These are phyloP conservation scores for Botrytis pseudocinerea DNA, from an alignment of 2,329 filamentous ascomycete genomes.

Conservation along the genomic window DNA sequence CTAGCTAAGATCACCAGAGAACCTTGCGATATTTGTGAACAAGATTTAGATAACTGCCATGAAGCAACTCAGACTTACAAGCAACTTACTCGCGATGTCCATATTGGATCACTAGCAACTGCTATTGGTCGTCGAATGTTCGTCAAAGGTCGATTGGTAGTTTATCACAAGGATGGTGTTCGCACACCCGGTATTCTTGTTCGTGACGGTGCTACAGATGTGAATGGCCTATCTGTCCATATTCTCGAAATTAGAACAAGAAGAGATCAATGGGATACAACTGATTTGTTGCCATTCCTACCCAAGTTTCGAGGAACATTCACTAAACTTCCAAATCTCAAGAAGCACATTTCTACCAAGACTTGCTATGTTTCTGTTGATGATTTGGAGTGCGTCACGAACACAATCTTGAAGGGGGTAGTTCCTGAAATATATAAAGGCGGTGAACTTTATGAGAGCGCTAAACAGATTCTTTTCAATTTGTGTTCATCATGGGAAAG, in stretches of 20 bases:
- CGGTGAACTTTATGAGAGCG: slow-evolving; percentile 52
- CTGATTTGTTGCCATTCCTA: slow-evolving; percentile 85
- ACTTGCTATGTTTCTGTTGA: slow-evolving; percentile 68
- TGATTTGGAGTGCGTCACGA: slow-evolving; percentile 84
- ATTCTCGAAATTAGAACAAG: slow-evolving; percentile 75
- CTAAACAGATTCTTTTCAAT: slow-evolving; percentile 67
- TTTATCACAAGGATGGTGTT: slow-evolving; percentile 82
- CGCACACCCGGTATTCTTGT: slow-evolving; percentile 80
- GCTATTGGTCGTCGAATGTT: slow-evolving; percentile 82
- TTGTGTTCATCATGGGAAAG: slow-evolving; percentile 74
- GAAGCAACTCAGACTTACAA: slow-evolving; percentile 78
- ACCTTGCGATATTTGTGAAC: slow-evolving; percentile 77
- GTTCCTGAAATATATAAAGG: slow-evolving; percentile 59
- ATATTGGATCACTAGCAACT: slow-evolving; percentile 74
- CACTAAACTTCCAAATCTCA: slow-evolving; percentile 64
- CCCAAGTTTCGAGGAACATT: slow-evolving; percentile 68
- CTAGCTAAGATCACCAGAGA: slow-evolving; percentile 88
- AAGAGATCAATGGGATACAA: slow-evolving; percentile 69
- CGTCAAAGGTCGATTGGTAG: slow-evolving; percentile 70
- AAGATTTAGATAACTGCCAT: slow-evolving; percentile 78
- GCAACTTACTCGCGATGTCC: slow-evolving; percentile 76
- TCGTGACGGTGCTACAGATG: slow-evolving; percentile 69
- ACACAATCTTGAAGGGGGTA: slow-evolving; percentile 60
- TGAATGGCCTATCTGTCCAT: slow-evolving; percentile 66
- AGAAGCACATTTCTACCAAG: slow-evolving; percentile 67